A percentile compares a stretch with the other conserved stretches of the same genome.
phyloP scores from a whole-genome alignment of 768 basidiomycete species.

The Leccinum pellstonianum region DNA sequence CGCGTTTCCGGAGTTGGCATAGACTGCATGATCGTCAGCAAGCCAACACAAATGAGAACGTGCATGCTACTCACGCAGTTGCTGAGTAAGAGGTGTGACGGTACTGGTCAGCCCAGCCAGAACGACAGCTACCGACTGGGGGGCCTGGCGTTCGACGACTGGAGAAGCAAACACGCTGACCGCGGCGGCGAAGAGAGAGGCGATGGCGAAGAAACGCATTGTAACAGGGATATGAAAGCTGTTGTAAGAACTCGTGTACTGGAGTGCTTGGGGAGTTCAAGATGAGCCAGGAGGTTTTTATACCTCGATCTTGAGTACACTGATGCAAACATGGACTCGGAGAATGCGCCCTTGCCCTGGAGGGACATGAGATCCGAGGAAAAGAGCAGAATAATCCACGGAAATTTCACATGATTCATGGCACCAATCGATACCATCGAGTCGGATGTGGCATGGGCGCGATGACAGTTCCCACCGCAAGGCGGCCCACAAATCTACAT shows the following conservation, averaged over 20 bases:
- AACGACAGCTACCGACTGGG: slow-evolving; percentile 7
- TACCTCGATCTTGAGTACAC: slow-evolving; percentile 3
- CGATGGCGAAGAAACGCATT: slow-evolving; percentile 14
- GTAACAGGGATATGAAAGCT: not conserved
- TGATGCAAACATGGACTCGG: not conserved
- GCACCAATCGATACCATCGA: not conserved
- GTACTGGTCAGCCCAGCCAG: slow-evolving; percentile 4
- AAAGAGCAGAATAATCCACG: not conserved
- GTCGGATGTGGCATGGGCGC: not conserved
- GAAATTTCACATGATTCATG: not conserved
- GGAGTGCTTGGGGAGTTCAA: slow-evolving; percentile 10
- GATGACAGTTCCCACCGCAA: not conserved
- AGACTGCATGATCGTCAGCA: slow-evolving; percentile 7
- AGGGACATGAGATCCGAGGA: slow-evolving; percentile 6
- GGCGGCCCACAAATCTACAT: not conserved
- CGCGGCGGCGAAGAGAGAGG: slow-evolving; percentile 8
- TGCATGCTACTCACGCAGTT: slow-evolving; percentile 7
- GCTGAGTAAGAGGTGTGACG: slow-evolving; percentile 9
- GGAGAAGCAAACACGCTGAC: slow-evolving; percentile 11
- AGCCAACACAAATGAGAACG: not conserved
- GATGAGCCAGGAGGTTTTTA: slow-evolving; percentile 7
- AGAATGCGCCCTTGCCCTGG: not conserved
- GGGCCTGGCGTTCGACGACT: slow-evolving; percentile 6
- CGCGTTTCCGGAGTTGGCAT: slow-evolving; percentile 11
- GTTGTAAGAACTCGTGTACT: slow-evolving; percentile 7